phyloP scores from a whole-genome alignment of 2,329 filamentous ascomycete species.

The Nemania abortiva region DNA sequence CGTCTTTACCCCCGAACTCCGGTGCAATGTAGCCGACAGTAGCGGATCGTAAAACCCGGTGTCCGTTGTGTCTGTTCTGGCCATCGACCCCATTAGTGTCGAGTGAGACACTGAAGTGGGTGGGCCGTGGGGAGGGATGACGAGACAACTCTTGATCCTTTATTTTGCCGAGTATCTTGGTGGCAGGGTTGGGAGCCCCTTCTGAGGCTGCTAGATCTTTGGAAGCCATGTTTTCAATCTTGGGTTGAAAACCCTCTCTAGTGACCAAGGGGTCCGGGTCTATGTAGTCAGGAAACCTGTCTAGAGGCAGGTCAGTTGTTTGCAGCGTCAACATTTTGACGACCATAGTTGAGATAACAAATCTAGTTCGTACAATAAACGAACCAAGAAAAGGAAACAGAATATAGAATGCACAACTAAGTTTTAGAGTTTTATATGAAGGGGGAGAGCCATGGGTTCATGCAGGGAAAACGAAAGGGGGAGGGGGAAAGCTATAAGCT shows the following conservation, averaged over 20 bases:
- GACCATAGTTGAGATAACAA: constrained; percentile 39
- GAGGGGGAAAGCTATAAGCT: not conserved
- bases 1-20: constrained; percentile 90
- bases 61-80: constrained; percentile 64
- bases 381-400: not conserved
- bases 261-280: constrained; percentile 54
- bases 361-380: not conserved
- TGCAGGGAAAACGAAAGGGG: not conserved
- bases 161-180: constrained; percentile 58
- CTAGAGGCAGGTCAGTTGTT: constrained; percentile 57
- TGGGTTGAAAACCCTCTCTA: constrained; percentile 36
- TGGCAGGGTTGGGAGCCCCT: constrained; percentile 53
- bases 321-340: constrained; percentile 56
- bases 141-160: constrained; percentile 63
- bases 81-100: constrained; percentile 38
- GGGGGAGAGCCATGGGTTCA: not conserved
- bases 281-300: constrained; percentile 61
- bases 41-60: constrained; percentile 84
- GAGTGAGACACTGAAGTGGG: constrained; percentile 81
- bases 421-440: not conserved
- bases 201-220: constrained; percentile 53
- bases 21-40: constrained; percentile 95
- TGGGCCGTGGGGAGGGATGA: constrained; percentile 87
- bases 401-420: not conserved
- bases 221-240: constrained; percentile 51